Conservation (phyloP, 345 rosid genomes). For the Salix purpurea region DNA sequence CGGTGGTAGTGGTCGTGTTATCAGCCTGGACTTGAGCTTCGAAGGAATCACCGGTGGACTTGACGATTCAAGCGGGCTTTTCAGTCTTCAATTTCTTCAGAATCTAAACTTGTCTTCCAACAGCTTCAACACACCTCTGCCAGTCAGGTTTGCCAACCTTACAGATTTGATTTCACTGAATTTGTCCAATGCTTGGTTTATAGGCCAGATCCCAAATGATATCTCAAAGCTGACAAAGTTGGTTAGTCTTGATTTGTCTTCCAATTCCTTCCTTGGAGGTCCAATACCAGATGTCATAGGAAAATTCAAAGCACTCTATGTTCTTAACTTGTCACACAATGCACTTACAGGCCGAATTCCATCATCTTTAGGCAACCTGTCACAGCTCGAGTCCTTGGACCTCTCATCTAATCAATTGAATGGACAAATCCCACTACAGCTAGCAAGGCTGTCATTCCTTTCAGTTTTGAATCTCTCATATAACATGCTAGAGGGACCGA, state of each 20-base stretch:
- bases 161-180: conserved; percentile 27
- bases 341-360: conserved; percentile 14
- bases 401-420: conserved; percentile 10
- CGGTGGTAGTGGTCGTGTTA: conserved; percentile 30
- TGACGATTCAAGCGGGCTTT: conserved; percentile 30
- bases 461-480: conserved; percentile 16
- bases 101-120: conserved; percentile 40
- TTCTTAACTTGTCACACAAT: conserved; percentile 25
- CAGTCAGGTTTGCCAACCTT: conserved; percentile 30
- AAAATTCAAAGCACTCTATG: conserved; percentile 6
- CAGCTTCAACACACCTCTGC: conserved; percentile 18
- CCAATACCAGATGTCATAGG: conserved; percentile 14
- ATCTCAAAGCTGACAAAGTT: conserved; percentile 33
- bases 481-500: conserved; percentile 3
- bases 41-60: conserved; percentile 31
- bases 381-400: conserved; percentile 19
- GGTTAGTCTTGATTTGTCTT: conserved; percentile 45
- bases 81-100: conserved; percentile 33
- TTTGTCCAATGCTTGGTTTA: conserved; percentile 39
- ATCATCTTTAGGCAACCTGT: conserved; percentile 4
- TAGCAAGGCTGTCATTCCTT: conserved; percentile 15
- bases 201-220: conserved; percentile 33
- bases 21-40: conserved; percentile 36
- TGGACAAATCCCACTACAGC: conserved; percentile 20
- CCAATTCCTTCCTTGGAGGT: not conserved